Conservation (phyloP, 768 basidiomycete genomes). For the Hericium rajendrae region DNA sequence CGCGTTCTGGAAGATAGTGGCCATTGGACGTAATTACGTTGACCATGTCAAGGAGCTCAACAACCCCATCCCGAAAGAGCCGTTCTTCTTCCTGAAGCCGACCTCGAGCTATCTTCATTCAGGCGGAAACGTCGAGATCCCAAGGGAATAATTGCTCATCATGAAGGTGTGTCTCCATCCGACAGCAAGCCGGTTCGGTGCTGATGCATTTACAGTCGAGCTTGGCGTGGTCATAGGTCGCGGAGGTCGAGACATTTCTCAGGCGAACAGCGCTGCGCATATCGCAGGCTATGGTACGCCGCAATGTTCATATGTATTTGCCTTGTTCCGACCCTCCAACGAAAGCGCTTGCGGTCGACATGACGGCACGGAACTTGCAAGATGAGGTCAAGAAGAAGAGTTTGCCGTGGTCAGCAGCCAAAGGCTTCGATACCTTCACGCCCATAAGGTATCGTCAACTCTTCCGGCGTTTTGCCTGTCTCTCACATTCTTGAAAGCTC, state of each 20-base stretch:
- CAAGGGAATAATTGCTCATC: conserved; percentile 70
- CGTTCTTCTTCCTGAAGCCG: conserved; percentile 98
- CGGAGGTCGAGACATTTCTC: conserved; percentile 71
- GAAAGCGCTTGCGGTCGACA: conserved; percentile 84
- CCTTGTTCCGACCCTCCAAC: background rate
- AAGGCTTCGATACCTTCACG: conserved; percentile 96
- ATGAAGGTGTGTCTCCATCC: conserved; percentile 58
- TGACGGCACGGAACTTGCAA: conserved; percentile 95
- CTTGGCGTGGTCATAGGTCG: conserved; percentile 95
- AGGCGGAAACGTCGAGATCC: conserved; percentile 86
- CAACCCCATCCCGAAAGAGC: conserved; percentile 84
- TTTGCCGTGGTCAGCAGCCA: conserved; percentile 95
- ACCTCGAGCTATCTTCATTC: conserved; percentile 78
- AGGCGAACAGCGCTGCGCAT: conserved; percentile 60
- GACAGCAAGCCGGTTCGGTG: background rate
- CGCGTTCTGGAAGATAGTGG: conserved; percentile 58
- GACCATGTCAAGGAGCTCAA: conserved; percentile 89
- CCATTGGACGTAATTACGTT: conserved; percentile 91
- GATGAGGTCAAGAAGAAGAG: conserved; percentile 87
- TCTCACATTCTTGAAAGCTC: conserved; percentile 29
- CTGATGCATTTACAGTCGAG: conserved; percentile 52
- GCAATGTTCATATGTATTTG: background rate
- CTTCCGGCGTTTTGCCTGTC: background rate
- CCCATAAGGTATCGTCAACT: conserved; percentile 59
- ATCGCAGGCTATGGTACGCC: conserved; percentile 85